Evolutionary conservation across 345 rosid genomes (phyloP), one percentile per base, ranked within the genome.

Genomic region (Pistacia integerrima): DNA sequence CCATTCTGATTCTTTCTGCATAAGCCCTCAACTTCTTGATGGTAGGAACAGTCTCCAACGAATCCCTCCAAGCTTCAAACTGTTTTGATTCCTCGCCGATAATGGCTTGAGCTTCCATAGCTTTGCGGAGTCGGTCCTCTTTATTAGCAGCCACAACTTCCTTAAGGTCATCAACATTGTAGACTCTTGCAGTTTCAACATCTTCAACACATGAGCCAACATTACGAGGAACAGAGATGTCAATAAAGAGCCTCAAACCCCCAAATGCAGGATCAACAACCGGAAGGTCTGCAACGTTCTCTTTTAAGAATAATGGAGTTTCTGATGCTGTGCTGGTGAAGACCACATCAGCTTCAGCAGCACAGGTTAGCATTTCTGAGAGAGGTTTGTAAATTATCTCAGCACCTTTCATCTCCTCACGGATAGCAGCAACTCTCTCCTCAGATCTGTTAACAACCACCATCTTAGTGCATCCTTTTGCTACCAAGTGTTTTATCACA

Each of bases 71-170:
- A 49, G 97, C 94, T 75, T 86, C 94, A 76, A 96, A 96, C 77
- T 90, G 93, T 70, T 87, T 90, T 13, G 97, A 88, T 78, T 93
- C 99, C 81, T 91, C 97, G 0, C 85, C 65, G 46, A 93, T 91
- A 76, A 96, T 93, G 25, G 85, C 84, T 70, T 89, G 97, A 83
- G 99, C 99, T 87, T 96, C 99, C 97, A 88, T 89, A 44, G 97
- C 99, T 83, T 92, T 93, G 62, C 94, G 83, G 70, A 93, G 81
- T 22, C 98, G 87, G 72, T 96, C 99, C 85, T 96, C 98, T 84
- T 93, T 96, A 64, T 96, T 96, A 51, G 99, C 97, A 57, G 97
- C 94, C 75, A 96, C 99, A n/a, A 96, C 99, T 86, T 96, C 99
- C 85, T 93, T 93, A 49, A 96, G 97, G 86, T 93, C 93, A 67